phyloP scores from a whole-genome alignment of 805 yeast genomes.

The Yarrowia bubula region DNA sequence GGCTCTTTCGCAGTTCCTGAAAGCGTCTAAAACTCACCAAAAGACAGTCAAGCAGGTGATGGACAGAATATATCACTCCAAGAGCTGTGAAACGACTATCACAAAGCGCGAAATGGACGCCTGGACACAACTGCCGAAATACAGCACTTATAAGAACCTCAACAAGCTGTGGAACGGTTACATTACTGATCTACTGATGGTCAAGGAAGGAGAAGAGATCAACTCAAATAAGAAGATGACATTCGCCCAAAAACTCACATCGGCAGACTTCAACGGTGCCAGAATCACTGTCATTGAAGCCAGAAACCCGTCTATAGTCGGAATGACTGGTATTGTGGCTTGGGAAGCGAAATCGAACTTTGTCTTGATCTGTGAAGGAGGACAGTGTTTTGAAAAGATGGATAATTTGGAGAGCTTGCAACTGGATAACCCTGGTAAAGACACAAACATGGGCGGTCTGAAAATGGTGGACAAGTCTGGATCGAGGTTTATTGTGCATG shows the following conservation, averaged over 20 bases:
- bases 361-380: constrained; percentile 54
- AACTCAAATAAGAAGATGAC: constrained; percentile 1
- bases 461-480: constrained; percentile 67
- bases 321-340: constrained; percentile 68
- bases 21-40: background rate
- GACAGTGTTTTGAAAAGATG: constrained; percentile 26
- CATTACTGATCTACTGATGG: constrained; percentile 52
- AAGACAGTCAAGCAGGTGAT: background rate
- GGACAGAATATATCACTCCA: background rate
- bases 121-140: constrained; percentile 33
- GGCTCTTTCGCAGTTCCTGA: constrained; percentile 1
- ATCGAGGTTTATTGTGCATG: constrained; percentile 47
- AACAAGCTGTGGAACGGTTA: constrained; percentile 74
- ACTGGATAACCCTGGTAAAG: background rate
- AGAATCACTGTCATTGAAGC: constrained; percentile 55
- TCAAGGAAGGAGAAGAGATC: background rate
- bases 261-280: constrained; percentile 85
- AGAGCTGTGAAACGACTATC: background rate
- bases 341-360: constrained; percentile 81
- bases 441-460: constrained; percentile 57
- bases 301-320: constrained; percentile 56
- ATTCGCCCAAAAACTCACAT: constrained; percentile 48
- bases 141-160: constrained; percentile 52
- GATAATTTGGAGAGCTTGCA: background rate
- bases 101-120: background rate